Evolutionary conservation across 495 filamentous ascomycete species (phyloP).

Genomic region (Usnea hakonensis): DNA sequence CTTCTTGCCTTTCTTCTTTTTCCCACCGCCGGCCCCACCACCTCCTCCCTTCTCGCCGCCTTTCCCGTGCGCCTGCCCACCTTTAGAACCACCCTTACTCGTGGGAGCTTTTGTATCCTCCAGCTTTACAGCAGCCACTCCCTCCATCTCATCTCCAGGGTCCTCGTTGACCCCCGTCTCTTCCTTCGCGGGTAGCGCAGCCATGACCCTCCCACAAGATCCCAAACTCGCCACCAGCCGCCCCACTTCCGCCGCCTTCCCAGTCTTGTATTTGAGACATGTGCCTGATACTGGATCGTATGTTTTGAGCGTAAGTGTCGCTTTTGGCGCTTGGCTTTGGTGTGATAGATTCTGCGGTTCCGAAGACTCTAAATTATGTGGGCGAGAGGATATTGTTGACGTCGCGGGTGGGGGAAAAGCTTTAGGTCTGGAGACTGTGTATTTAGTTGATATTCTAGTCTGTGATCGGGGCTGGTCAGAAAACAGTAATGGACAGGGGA

Average conservation of each 20-base stretch:
- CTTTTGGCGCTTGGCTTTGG: constrained; percentile 38
- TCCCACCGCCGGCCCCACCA: constrained; percentile 20
- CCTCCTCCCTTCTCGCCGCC: constrained; percentile 14
- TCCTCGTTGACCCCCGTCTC: constrained; percentile 6
- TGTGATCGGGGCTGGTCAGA: constrained; percentile 29
- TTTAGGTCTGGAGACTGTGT: constrained; percentile 50
- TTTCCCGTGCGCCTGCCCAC: constrained; percentile 6
- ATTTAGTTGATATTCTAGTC: constrained; percentile 81
- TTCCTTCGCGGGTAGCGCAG: constrained; percentile 18
- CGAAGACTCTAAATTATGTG: constrained; percentile 15
- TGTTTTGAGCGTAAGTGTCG: constrained; percentile 75
- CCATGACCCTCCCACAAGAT: constrained; percentile 25
- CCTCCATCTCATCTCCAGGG: not conserved
- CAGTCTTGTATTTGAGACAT: constrained; percentile 82
- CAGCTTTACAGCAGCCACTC: constrained; percentile 4
- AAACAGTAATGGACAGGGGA: constrained; percentile 5
- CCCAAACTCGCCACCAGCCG: constrained; percentile 70
- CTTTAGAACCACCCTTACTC: constrained; percentile 10
- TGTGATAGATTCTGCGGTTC: constrained; percentile 23
- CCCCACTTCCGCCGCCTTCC: constrained; percentile 83
- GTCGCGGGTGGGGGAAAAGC: constrained; percentile 26
- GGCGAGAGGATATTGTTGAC: constrained; percentile 10
- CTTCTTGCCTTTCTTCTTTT: constrained; percentile 22
- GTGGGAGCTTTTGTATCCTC: constrained; percentile 4
- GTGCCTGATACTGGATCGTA: constrained; percentile 76